These are phyloP conservation scores for Pseudogymnoascus sp. DNA, from an alignment of 2,329 filamentous ascomycete species.

Conservation along the genomic window DNA sequence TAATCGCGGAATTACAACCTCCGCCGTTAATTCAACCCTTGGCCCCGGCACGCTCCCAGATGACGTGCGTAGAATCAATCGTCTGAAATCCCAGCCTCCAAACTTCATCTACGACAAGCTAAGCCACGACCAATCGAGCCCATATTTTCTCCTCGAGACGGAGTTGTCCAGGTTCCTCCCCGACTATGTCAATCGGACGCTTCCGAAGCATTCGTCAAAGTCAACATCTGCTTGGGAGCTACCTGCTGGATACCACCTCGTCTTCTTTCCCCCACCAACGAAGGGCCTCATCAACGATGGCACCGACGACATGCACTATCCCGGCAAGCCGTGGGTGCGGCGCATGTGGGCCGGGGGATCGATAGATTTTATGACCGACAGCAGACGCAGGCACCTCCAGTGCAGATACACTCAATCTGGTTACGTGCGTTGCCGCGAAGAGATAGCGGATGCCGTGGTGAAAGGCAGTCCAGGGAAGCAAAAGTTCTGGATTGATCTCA, in stretches of 20 bases:
- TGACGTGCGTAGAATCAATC: not conserved
- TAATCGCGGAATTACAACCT: not conserved
- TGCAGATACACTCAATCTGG: not conserved
- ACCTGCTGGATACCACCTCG: slow-evolving; percentile 60
- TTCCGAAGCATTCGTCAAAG: not conserved
- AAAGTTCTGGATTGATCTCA: slow-evolving; percentile 26
- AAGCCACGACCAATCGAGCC: not conserved
- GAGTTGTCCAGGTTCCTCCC: not conserved
- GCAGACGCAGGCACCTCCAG: not conserved
- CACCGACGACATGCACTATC: slow-evolving; percentile 71
- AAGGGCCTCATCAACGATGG: slow-evolving; percentile 68
- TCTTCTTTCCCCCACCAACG: slow-evolving; percentile 71
- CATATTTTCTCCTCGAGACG: not conserved
- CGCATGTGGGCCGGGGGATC: slow-evolving; percentile 86
- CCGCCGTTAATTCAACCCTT: not conserved
- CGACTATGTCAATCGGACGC: not conserved
- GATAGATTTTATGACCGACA: slow-evolving; percentile 43
- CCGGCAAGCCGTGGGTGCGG: slow-evolving; percentile 61
- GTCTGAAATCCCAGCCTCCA: slow-evolving; percentile 14
- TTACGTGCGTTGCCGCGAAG: slow-evolving; percentile 27
- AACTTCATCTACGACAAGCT: slow-evolving; percentile 17
- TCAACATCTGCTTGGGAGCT: not conserved
- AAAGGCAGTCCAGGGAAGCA: slow-evolving; percentile 22
- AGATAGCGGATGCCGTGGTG: slow-evolving; percentile 35
- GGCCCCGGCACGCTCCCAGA: not conserved